Evolutionary conservation across 352 stramenopile species (phyloP), one percentile per base, ranked within the genome.

Genomic region (Globisporangium canariense): DNA sequence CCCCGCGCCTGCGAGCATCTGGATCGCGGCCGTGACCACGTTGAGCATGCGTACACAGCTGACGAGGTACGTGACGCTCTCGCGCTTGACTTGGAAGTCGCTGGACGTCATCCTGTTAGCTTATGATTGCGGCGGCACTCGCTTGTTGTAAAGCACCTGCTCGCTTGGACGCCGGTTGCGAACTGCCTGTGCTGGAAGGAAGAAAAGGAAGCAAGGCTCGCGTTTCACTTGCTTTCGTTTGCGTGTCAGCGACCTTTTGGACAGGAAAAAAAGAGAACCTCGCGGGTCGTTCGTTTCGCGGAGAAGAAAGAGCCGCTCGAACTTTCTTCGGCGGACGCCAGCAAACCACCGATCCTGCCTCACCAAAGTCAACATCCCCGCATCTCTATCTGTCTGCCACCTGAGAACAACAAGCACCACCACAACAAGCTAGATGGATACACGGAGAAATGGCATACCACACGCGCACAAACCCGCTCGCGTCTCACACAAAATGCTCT

Each of bases 1-100:
- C 61, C 77, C 75, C 14, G 80, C 58, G 13, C 77, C 78, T 9
- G 79, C 70, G 30, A 73, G 36, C 51, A 83, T 50, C 65, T 87
- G 75, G 22, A 81, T 14, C 18, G 71, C 57, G 13, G 73, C 77
- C 6, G 74, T 78, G 66, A 80, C 22, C 43, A 86, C 52, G 45
- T 85, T 88, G 47, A 85, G 51, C 16, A 65, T 67, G 30, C 76
- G 76, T 11, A 81, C 61, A 4, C 53, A 58, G 25, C 63, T 62
- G 56, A 71, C 65, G 43, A 78, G 63, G 55, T 73, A 70, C 13
- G 68, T 63, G 20, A 77, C 60, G 46, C 49, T 67, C 45, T 80
- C 73, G 10, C 52, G 51, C 62, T 68, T 68, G 32, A 18, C 25
- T 10, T 50, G 53, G 28, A 62, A 62, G 43, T 55, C 32, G 18